Percentiles rank a stretch among this genome's conserved stretches.
Evolutionary conservation across 108 stramenopile species (phyloP).

Genomic region (Aurantiochytrium sp.): DNA sequence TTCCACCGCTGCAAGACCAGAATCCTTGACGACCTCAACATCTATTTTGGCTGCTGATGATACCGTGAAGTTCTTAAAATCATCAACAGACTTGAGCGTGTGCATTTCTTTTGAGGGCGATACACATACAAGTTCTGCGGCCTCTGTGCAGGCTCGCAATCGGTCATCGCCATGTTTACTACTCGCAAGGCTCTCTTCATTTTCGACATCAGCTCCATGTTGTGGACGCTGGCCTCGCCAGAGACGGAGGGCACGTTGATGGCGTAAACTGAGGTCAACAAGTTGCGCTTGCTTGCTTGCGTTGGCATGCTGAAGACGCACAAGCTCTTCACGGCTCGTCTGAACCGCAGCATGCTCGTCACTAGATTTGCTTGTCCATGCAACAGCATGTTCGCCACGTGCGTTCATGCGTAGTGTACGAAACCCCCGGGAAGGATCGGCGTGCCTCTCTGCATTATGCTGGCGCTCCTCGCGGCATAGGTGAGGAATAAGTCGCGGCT

Average conservation of each 20-base stretch:
- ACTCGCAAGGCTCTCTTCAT: no score
- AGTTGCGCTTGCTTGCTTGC: neutral
- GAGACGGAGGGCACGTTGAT: neutral
- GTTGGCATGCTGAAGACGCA: neutral
- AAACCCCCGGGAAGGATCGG: neutral
- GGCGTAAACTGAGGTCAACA: neutral
- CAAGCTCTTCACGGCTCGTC: neutral
- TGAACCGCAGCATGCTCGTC: neutral
- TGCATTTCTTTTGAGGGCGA: no score
- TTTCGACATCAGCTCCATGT: neutral
- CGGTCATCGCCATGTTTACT: no score
- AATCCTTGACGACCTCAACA: neutral
- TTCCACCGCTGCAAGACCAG: neutral
- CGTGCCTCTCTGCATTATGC: neutral
- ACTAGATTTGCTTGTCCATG: neutral
- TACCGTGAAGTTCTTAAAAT: no score
- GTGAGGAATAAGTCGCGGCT: neutral
- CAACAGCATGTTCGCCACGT: neutral
- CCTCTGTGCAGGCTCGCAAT: no score
- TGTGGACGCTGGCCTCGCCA: neutral
- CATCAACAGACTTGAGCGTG: no score
- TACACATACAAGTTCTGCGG: no score
- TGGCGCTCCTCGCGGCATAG: neutral
- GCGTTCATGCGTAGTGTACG: neutral
- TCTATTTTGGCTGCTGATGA: no score